Evolutionary conservation across 495 filamentous ascomycete genomes (phyloP), one percentile per base, ranked within the genome.

Genomic region (Penicillium atrosanguineum): DNA sequence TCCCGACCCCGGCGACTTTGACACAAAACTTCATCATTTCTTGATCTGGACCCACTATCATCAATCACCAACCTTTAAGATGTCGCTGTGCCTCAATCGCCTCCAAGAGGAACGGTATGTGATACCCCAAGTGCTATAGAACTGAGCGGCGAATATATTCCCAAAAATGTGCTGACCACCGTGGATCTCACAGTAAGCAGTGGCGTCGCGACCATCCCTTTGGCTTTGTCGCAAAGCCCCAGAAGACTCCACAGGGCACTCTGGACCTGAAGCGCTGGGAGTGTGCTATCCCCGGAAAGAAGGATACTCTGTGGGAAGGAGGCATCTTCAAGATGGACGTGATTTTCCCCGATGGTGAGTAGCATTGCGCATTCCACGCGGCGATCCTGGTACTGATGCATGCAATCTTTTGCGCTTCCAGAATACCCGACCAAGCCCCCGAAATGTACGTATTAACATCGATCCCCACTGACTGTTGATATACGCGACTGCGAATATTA

Each of bases 401-500:
- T 29, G 50, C 31, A 25, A 41, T 54, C 37, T 46, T 44, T 52
- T 45, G 47, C 28, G 56, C 44, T 39, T 69, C 55, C 63, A 98
- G 94, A 99, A 65, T 99, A 99, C 70, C 94, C 94, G 28, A 97
- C 94, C 42, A 99, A 99, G 68, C 94, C 94, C 25, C 94, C 94
- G 0, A 99, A 99, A 72, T 99, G 94, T 96, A 82, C 52, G 83
- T 77, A 29, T 31, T 36, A 46, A 26, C n/a, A 40, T 9, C 36
- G 8, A 18, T 43, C 1, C 19, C 39, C 31, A 14, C 25, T n/a
- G 38, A 5, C 38, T 20, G 16, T 11, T 18, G 16, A 40, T 6
- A 19, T 40, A 40, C 6, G 19, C n/a, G 38, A 40, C 1, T 2
- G 38, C 38, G 31, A 2, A 34, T 34, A 34, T 34, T 8, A 4